Percentiles rank a stretch among this genome's conserved stretches.
Conservation (phyloP, 371 early-diverging fungal genomes). For the Fennellomyces sp. region DNA sequence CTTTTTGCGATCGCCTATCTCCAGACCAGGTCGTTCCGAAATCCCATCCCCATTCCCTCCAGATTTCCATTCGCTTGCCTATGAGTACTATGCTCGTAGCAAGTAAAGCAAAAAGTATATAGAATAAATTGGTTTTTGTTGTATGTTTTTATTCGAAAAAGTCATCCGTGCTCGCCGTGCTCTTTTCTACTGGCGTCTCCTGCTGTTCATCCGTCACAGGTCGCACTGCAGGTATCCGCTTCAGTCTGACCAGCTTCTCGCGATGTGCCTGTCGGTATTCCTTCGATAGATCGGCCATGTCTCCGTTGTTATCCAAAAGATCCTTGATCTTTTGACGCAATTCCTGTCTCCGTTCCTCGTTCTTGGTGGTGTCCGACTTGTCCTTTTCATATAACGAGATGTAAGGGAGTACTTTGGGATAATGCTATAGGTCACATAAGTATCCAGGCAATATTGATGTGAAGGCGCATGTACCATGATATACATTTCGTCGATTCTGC, state of each 20-base stretch:
- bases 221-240: neutral
- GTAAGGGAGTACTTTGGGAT: constrained; percentile 37
- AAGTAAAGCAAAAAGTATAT: constrained; percentile 25
- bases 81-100: constrained; percentile 85
- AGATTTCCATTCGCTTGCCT: constrained; percentile 87
- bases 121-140: neutral
- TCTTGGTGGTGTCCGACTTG: constrained; percentile 17
- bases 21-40: constrained; percentile 86
- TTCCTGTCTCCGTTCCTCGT: constrained; percentile 21
- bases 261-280: constrained; percentile 36
- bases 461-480: constrained; percentile 22
- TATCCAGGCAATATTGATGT: neutral
- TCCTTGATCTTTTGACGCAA: constrained; percentile 28
- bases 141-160: neutral
- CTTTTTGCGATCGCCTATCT: constrained; percentile 87
- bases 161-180: neutral
- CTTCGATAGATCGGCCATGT: constrained; percentile 23
- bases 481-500: constrained; percentile 27
- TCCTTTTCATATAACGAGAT: constrained; percentile 34
- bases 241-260: constrained; percentile 23
- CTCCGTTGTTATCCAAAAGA: constrained; percentile 24
- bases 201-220: neutral
- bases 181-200: neutral
- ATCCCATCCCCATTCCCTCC: constrained; percentile 94
- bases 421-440: constrained; percentile 19